Evolutionary conservation across 371 early-diverging fungal genomes (phyloP).

Genomic region (Rhizopus arrhizus): DNA sequence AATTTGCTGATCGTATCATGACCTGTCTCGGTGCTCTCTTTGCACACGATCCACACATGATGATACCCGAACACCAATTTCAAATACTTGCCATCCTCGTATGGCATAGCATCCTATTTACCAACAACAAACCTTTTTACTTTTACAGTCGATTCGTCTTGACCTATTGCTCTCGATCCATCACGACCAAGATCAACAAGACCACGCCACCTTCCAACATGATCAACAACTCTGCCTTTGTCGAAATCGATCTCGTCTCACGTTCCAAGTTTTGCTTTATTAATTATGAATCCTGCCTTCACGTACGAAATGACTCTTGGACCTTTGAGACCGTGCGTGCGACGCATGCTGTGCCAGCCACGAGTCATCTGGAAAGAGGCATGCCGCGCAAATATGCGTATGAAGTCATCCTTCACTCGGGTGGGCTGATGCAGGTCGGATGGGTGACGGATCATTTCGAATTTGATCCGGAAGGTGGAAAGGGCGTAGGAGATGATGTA

Average conservation of each 20-base stretch:
- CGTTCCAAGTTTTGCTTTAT: constrained; percentile 42
- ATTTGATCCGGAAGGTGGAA: constrained; percentile 72
- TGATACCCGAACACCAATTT: constrained; percentile 28
- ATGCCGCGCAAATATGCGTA: constrained; percentile 54
- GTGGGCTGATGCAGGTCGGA: constrained; percentile 74
- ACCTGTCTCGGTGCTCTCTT: constrained; percentile 42
- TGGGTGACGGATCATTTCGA: constrained; percentile 60
- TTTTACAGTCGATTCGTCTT: constrained; percentile 44
- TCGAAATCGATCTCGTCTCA: constrained; percentile 34
- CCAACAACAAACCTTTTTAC: constrained; percentile 27
- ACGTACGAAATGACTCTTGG: constrained; percentile 61
- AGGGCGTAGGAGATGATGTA: constrained; percentile 73
- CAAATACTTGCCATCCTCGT: constrained; percentile 31
- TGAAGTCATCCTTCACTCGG: constrained; percentile 61
- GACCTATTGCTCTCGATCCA: constrained; percentile 30
- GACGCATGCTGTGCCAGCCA: constrained; percentile 38
- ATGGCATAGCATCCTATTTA: constrained; percentile 31
- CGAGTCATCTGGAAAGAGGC: background rate
- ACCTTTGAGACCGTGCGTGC: constrained; percentile 70
- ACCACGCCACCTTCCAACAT: background rate
- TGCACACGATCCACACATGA: background rate
- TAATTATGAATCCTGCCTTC: constrained; percentile 34
- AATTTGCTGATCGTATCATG: constrained; percentile 35
- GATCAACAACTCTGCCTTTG: constrained; percentile 26
- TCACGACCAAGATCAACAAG: background rate